phyloP scores from a whole-genome alignment of 495 filamentous ascomycete genomes.

The Xylaria bambusicola region DNA sequence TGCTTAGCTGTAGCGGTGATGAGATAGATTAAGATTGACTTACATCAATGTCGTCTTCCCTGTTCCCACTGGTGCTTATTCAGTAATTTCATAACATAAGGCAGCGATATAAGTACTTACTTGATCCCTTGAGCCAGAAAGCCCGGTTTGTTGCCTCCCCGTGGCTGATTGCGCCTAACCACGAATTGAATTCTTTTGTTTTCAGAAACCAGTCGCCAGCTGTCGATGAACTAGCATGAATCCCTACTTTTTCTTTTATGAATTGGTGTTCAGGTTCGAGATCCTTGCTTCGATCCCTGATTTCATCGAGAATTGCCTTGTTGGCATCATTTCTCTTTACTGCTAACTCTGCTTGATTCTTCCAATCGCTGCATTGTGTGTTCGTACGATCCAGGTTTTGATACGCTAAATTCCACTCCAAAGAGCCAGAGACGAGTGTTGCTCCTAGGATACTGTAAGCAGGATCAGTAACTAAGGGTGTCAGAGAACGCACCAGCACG shows the following conservation, averaged over 20 bases:
- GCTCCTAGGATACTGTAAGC: no score
- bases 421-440: not conserved
- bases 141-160: not conserved
- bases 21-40: no score
- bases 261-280: not conserved
- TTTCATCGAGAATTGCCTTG: not conserved
- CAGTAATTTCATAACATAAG: not conserved
- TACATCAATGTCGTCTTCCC: conserved; percentile 2
- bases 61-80: not conserved
- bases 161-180: not conserved
- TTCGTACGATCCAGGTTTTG: not conserved
- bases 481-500: no score
- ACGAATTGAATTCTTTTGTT: not conserved
- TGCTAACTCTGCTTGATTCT: not conserved
- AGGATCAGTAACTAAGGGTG: no score
- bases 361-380: not conserved
- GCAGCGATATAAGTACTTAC: not conserved
- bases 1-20: not conserved
- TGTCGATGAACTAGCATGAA: not conserved
- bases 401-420: not conserved
- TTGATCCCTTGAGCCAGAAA: not conserved
- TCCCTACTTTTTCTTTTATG: not conserved
- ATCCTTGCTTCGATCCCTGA: not conserved
- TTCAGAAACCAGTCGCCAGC: not conserved
- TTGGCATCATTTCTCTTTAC: not conserved